Conservation (phyloP, 352 stramenopile species). For the Thalassiosira hispida region DNA sequence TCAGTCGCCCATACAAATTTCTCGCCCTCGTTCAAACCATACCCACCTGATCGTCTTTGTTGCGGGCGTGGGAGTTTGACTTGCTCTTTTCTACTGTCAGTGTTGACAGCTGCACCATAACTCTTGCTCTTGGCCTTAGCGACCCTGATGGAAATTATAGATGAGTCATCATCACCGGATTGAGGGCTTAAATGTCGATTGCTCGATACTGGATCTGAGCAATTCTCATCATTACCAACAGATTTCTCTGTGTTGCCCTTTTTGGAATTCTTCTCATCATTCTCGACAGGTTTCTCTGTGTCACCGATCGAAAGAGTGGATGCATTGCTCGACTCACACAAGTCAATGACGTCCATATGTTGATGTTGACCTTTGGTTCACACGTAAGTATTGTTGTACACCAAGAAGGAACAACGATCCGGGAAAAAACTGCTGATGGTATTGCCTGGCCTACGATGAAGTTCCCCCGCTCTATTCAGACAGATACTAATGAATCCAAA, state of each 20-base stretch:
- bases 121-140: background rate
- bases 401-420: no score
- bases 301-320: background rate
- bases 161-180: background rate
- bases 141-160: slow-evolving; percentile 6
- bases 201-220: no score
- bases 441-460: no score
- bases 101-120: background rate
- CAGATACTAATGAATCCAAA: no score
- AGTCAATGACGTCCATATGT: background rate
- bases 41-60: background rate
- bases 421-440: no score
- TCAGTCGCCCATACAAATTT: background rate
- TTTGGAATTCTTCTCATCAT: background rate
- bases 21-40: background rate
- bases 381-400: no score
- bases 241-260: background rate
- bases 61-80: background rate
- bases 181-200: no score
- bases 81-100: background rate
- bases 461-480: no score
- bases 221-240: no score
- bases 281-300: background rate
- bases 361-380: no score
- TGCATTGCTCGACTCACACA: background rate